Conservation (phyloP, 1,139 yeast genomes). For the Saccharomyces hybrid region DNA sequence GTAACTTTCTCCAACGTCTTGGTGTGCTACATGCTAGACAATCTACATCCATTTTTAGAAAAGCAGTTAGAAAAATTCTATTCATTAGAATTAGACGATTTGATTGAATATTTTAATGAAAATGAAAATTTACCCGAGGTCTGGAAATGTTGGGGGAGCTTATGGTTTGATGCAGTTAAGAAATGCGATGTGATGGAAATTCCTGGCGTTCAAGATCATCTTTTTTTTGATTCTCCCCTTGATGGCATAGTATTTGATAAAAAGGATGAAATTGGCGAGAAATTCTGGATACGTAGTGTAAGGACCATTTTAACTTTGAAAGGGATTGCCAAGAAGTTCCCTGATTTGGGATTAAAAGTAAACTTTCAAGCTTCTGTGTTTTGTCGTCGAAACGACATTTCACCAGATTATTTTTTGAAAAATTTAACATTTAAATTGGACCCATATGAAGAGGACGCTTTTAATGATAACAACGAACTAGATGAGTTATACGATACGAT, state of each 20-base stretch:
- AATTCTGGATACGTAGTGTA: slow-evolving; percentile 30
- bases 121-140: slow-evolving; percentile 64
- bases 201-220: slow-evolving; percentile 52
- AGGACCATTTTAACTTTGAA: slow-evolving; percentile 25
- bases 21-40: slow-evolving; percentile 19
- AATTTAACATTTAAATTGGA: no score
- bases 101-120: slow-evolving; percentile 41
- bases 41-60: slow-evolving; percentile 17
- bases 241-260: slow-evolving; percentile 49
- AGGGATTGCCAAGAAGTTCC: slow-evolving; percentile 21
- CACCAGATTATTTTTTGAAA: neutral
- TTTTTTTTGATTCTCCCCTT: slow-evolving; percentile 54
- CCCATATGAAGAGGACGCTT: no score
- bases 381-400: slow-evolving; percentile 15
- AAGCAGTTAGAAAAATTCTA: slow-evolving; percentile 18
- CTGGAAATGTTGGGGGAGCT: slow-evolving; percentile 71
- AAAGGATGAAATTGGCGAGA: slow-evolving; percentile 33
- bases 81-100: slow-evolving; percentile 23
- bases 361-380: slow-evolving; percentile 12
- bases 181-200: slow-evolving; percentile 44
- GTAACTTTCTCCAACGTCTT: slow-evolving; percentile 32
- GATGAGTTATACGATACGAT: slow-evolving; percentile 3
- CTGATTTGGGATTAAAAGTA: slow-evolving; percentile 16
- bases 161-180: slow-evolving; percentile 51
- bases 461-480: neutral